Base-by-base conservation (phyloP, 768 basidiomycete genomes). In the Podaxis pistillaris region DNA sequence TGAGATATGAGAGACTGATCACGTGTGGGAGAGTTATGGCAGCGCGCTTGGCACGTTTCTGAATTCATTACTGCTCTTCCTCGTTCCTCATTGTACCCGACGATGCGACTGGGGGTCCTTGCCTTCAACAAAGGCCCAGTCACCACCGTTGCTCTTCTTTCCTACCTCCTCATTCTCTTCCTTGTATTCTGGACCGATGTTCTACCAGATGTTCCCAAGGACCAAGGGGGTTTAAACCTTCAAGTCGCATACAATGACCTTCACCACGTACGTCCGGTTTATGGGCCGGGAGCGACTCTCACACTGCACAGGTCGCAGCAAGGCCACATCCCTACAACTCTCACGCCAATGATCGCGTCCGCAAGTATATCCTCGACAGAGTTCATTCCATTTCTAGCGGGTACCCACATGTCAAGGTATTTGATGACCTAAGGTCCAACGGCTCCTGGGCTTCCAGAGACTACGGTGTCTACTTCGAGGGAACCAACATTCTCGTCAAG, bases 311-410 rank as follows among this genome's bases (percentile, higher is more conserved):
- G 87, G 86, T 94, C 63, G 81, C 92, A 4, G 75, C 80, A 5
- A 80, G 80, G 28, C 93, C 92, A 0, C 92, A 90, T 72, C 86
- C 92, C 0, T 91, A 86, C 74, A 86, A 89, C 68, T 91, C 90
- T 1, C 89, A 87, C 73, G 82, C 85, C 17, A 94, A 94, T 68
- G 88, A 90, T 66, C 67, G 79, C 28, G 88, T 92, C 26, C 85
- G 83, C 55, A 69, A 73, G 0, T 87, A 86, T 69, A 73, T 94
- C 36, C 75, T 90, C 28, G 69, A 76, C 2, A 83, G 88, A 2
- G 69, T 93, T 13, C 66, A 72, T 41, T 71, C 76, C 3, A 76
- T 89, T 26, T 79, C 83, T 33, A 73, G 72, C 12, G 70, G 67
- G 19, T 72, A 81, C 65, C 68, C 75, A 0, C 78, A 84, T 63